Base-by-base conservation (phyloP, 768 basidiomycete genomes). In the Termitomyces sp. region DNA sequence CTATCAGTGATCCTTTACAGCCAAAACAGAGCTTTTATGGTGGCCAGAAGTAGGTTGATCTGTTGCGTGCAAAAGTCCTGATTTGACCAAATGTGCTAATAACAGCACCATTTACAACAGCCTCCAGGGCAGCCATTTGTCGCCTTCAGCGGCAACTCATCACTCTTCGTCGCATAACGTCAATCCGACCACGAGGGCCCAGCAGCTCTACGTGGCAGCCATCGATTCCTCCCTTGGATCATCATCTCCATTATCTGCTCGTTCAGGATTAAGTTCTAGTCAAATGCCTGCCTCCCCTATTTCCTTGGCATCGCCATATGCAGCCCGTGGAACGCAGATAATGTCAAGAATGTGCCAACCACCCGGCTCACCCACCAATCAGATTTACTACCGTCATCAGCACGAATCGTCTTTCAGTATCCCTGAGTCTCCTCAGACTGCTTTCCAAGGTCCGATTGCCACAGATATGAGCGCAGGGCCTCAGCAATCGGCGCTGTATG, bases 141-240 rank as follows among this genome's bases (percentile, higher is more conserved):
- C 50, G 18, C 50, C 50, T 36, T 36, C 50, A 33, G 50, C 50
- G 8, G 12, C 35, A 16, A 35, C 50, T 26, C 50, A 52, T 38
- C 50, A 52, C 50, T 52, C 50, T 52, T 38, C 50, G 9, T 52
- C 50, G 6, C 50, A 52, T 38, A 52, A 38, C 26, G 50, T 52
- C 8, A 52, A 52, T 38, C 50, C 50, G 23, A 52, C 50, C 23
- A 52, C 50, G 9, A 52, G 23, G 16, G 50, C 50, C n/a, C 50
- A 20, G 12, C 50, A 38, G 23, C 50, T 52, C 23, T 52, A 52
- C 16, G 35, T 33, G 35, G 50, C 50, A 26, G 35, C 36, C 14
- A 26, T 52, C 50, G 33, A 52, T 26, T 36, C 50, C 14, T 52
- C 50, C 5, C 50, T 52, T 26, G 36, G 36, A 38, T 26, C 50